phyloP scores from a whole-genome alignment of 176 grass and related monocot genomes.

The Carex cristatella region DNA sequence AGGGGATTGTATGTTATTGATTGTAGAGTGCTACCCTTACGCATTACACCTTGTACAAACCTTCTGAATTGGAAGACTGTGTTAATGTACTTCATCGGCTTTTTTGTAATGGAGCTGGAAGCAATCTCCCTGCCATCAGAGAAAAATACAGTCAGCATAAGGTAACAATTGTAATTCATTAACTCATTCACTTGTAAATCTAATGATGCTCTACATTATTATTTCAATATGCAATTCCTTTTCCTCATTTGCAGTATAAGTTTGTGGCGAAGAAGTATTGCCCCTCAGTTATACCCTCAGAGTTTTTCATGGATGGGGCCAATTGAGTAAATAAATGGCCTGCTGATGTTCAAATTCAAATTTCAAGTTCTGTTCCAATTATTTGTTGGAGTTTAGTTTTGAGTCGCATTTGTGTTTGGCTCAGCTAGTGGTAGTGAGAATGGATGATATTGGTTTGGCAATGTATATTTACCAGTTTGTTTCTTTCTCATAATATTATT shows the following conservation, averaged over 20 bases:
- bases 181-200: slow-evolving; percentile 12
- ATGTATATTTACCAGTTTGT: slow-evolving; percentile 27
- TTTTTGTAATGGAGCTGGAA: slow-evolving; percentile 56
- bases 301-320: slow-evolving; percentile 46
- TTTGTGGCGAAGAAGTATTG: slow-evolving; percentile 80
- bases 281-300: slow-evolving; percentile 41
- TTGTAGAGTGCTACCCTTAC: slow-evolving; percentile 71
- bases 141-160: slow-evolving; percentile 99
- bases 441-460: slow-evolving; percentile 5
- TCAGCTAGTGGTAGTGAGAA: background rate
- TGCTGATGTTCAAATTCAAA: background rate
- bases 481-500: slow-evolving; percentile 21
- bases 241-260: slow-evolving; percentile 58
- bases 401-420: slow-evolving; percentile 2
- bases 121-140: slow-evolving; percentile 88
- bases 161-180: slow-evolving; percentile 28
- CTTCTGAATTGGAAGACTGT: slow-evolving; percentile 56
- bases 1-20: background rate
- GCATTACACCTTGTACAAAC: slow-evolving; percentile 82
- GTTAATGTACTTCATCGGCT: slow-evolving; percentile 60
- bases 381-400: slow-evolving; percentile 19
- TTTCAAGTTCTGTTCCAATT: slow-evolving; percentile 7
- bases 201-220: background rate
- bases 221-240: background rate
- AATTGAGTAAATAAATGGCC: slow-evolving; percentile 23